Evolutionary conservation across 2,329 filamentous ascomycete species (phyloP), one percentile per base, ranked within the genome.

Genomic region (Hymenoscyphus salicellus): DNA sequence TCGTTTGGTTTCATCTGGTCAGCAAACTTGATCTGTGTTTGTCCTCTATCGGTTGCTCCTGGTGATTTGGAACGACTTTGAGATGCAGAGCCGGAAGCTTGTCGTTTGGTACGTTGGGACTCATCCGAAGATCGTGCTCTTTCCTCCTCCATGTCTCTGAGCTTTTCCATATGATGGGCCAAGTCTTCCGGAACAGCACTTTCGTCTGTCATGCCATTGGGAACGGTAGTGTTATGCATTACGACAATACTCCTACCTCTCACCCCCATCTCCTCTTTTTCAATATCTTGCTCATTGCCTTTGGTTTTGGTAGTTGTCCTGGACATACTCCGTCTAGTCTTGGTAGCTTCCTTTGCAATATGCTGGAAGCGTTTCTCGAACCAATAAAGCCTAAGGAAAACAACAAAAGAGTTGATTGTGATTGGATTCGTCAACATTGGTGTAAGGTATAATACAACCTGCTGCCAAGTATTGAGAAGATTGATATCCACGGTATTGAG

Each of bases 311-410:
- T 78, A 79, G 86, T 78, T 74, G 90, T 79, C 80, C 87, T 80
- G 78, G 83, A 80, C n/a, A 89, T 77, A 41, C 84, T 89, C 62
- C 84, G 83, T 62, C 93, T 86, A 61, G 88, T 81, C 55, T 79
- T 82, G 62, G 87, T 86, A 1, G 91, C 88, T 71, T 96, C 91
- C 38, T 83, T 83, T 16, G 90, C 93, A 69, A 97, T 85, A 72
- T 91, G 84, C 75, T 96, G 90, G 75, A 99, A 98, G 7, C 93
- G 87, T 77, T 96, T 97, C 78, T 99, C 93, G 75, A 99, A 99
- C 94, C 94, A 99, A 78, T 97, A 97, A 1, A 99, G 82, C 30
- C 95, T 90, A 16, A 98, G 83, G 71, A 97, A 94, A 7, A 99
- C 95, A 55, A 99, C 92, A 55, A 86, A 90, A 1, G 90, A 86